phyloP scores from a whole-genome alignment of 805 yeast genomes.

The Candida glaebosa region DNA sequence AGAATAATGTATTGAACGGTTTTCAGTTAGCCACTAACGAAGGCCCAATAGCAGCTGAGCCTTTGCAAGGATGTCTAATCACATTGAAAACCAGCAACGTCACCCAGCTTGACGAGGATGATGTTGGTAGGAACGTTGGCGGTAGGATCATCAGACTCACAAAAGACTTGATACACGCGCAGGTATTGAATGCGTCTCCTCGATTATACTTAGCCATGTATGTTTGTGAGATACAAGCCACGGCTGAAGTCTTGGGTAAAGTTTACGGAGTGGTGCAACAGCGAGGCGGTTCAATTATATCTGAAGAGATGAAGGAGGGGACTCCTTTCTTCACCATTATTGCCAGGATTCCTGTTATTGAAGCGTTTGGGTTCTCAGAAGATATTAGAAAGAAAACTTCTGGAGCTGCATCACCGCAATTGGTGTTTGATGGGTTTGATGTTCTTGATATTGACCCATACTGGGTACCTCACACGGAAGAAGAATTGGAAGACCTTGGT shows the following conservation, averaged over 20 bases:
- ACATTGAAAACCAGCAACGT: constrained; percentile 23
- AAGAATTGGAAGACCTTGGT: constrained; percentile 90
- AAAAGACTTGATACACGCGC: constrained; percentile 67
- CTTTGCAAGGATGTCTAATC: constrained; percentile 75
- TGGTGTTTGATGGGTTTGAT: constrained; percentile 86
- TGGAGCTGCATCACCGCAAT: constrained; percentile 96
- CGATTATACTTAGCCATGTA: constrained; percentile 90
- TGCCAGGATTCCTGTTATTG: constrained; percentile 87
- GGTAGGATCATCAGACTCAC: constrained; percentile 75
- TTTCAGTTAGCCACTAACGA: constrained; percentile 76
- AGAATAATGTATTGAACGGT: constrained; percentile 71
- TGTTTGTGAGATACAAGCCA: constrained; percentile 90
- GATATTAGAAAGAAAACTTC: constrained; percentile 90
- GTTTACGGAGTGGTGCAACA: constrained; percentile 92
- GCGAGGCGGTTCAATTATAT: constrained; percentile 77
- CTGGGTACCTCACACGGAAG: constrained; percentile 99
- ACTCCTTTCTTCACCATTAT: constrained; percentile 90
- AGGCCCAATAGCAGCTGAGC: constrained; percentile 90
- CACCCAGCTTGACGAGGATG: constrained; percentile 22
- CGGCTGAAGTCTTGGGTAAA: constrained; percentile 90
- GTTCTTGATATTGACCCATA: constrained; percentile 89
- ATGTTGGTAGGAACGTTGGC: constrained; percentile 41
- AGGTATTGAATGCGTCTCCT: constrained; percentile 80
- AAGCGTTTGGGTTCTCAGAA: constrained; percentile 95
- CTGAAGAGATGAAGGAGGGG: constrained; percentile 97